Evolutionary conservation across 495 filamentous ascomycete genomes (phyloP), one percentile per base, ranked within the genome.

Genomic region (Penicillium salamii): DNA sequence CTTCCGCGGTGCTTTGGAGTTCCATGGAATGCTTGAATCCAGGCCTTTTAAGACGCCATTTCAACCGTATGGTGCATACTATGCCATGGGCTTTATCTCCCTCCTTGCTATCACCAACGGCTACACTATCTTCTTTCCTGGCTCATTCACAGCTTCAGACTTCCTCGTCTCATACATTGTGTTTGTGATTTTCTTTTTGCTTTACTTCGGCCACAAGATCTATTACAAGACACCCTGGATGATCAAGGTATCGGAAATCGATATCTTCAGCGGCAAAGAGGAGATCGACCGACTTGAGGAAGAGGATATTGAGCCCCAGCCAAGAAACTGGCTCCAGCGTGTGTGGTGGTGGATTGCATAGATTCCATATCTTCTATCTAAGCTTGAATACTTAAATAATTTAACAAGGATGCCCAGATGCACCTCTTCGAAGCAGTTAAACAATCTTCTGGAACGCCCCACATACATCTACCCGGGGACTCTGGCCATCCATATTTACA

Each of bases 111-210:
- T 88, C 7, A 84, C 82, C 2, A 82, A 86, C 53, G 84, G 83
- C 3, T 88, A 85, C 59, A 79, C 77, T 1, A 68, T 77, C 7
- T 88, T 86, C 67, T 81, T 87, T 46, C 77, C 77, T 0, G 62
- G 63, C 3, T 50, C 72, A 0, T 77, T 67, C 40, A 67, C 59
- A 0, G 62, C 60, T 0, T 53, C 62, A 2, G 48, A 83, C 61
- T 76, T 96, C 87, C 42, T 69, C 2, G 57, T 62, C 2, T 65
- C 66, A 3, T 71, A 69, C 28, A 63, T 69, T 40, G 65, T 57
- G 0, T 60, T 69, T 40, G 78, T 76, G 79, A 91, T 90, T 61
- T 95, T 89, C 12, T 77, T 86, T 33, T 91, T 84, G 55, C 88
- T 85, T 7, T 76, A 74, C 57, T 78, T 75, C 2, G 57, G 58